Evolutionary conservation across 768 basidiomycete species (phyloP).

Genomic region (Coprinellus micaceus): DNA sequence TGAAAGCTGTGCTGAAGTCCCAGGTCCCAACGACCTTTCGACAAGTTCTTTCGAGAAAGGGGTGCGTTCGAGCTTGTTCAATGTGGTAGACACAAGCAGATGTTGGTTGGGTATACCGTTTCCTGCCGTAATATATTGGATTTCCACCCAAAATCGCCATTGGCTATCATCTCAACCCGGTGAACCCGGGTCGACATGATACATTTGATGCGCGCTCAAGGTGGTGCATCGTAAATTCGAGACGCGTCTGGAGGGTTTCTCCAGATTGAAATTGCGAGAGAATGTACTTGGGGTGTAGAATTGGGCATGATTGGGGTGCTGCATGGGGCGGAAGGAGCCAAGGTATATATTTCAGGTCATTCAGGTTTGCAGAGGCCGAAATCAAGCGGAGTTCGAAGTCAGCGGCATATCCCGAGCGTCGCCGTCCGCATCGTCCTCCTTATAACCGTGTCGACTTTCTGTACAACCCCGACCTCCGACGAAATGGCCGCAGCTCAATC

Average conservation of each 20-base stretch:
- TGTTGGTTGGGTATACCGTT: too few relatives aligned
- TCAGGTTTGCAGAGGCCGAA: neutral
- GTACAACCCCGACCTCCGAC: neutral
- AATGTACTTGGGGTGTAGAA: too few relatives aligned
- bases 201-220: too few relatives aligned
- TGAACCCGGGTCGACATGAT: too few relatives aligned
- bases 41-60: neutral
- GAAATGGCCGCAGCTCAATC: conserved; percentile 17
- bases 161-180: too few relatives aligned
- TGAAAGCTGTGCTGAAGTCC: conserved; percentile 8
- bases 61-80: neutral
- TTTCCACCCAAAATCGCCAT: too few relatives aligned
- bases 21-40: neutral
- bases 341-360: neutral
- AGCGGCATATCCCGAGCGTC: neutral
- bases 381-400: neutral
- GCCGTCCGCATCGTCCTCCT: neutral
- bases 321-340: neutral
- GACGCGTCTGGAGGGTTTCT: too few relatives aligned
- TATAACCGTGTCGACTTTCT: neutral
- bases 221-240: too few relatives aligned
- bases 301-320: too few relatives aligned
- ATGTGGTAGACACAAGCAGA: neutral
- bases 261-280: too few relatives aligned
- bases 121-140: too few relatives aligned